Evolutionary conservation across 164 flowering plant genomes (phyloP), one percentile per base, ranked within the genome.

Genomic region (Buxus sempervirens): DNA sequence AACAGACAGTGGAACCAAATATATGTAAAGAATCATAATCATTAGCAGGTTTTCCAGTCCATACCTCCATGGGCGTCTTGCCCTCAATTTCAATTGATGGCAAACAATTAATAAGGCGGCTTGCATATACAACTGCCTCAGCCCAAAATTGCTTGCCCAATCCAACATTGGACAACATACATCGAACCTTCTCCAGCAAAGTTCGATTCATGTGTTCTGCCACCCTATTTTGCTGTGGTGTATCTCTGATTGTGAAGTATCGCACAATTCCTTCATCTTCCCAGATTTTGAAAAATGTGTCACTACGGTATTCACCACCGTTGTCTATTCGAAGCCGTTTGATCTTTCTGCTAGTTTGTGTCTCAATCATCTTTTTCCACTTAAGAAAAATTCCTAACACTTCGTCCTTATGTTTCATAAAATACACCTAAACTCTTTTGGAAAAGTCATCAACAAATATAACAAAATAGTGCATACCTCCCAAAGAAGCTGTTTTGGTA

Each of bases 201-300:
- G 65, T 68, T 1, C 7, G 41, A 15, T 68, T 68, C 45, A 68
- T 60, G 22, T 27, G 25, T 18, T 68, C 23, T 21, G 28, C 71
- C 16, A 60, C 58, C 48, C 59, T 65, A 68, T 68, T 68, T n/a
- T 68, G 19, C 19, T 53, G 71, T 4, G 28, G 64, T 36, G 70
- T 68, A 1, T 16, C 20, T 36, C n/a, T 48, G 13, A 58, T 45
- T 45, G 63, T 67, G 28, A 25, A 57, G 23, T 67, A 63, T 27
- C 70, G n/a, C 16, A 49, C 57, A 10, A 58, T 67, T 0, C 62
- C 55, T 25, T 67, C 45, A 26, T 45, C 19, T 4, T 26, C 4
- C 9, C 55, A 59, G 26, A 68, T 13, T 45, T 60, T 1, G 9
- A 36, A 49, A 27, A 68, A 48, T 45, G 48, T 2, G 0, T 7